Percentiles rank a stretch among this genome's conserved stretches.
These are phyloP conservation scores for Colletotrichum cuscutae DNA, from an alignment of 2,329 filamentous ascomycete species.

Conservation along the genomic window DNA sequence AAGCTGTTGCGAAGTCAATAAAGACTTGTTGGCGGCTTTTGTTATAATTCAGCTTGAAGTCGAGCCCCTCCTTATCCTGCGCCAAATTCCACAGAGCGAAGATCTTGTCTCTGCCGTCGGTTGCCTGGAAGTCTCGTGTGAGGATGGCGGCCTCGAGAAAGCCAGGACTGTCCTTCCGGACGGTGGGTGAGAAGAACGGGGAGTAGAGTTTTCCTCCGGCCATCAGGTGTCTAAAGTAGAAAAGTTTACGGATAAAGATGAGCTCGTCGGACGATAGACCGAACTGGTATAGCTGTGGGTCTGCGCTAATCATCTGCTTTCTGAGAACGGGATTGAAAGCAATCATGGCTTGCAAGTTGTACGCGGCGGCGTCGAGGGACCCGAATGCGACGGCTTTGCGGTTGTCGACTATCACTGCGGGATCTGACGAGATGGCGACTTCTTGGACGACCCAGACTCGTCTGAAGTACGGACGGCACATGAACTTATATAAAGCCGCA, in stretches of 20 bases:
- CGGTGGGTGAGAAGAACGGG: background rate
- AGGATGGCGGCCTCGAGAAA: background rate
- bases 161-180: background rate
- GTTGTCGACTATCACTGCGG: background rate
- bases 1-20: background rate
- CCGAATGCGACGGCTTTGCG: background rate
- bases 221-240: constrained; percentile 5
- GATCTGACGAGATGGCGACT: background rate
- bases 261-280: background rate
- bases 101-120: background rate
- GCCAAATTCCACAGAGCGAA: constrained; percentile 1
- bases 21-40: background rate
- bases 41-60: background rate
- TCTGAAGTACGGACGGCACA: background rate
- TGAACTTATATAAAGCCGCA: background rate
- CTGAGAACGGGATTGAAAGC: background rate
- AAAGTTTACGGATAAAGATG: background rate
- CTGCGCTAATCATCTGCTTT: background rate
- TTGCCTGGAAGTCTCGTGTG: constrained; percentile 4
- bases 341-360: background rate
- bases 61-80: background rate
- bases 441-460: background rate
- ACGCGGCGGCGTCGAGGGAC: background rate
- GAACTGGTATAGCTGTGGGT: background rate
- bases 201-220: background rate